Evolutionary conservation across 257 asterid genomes (phyloP).

Genomic region (Sherardia arvensis): DNA sequence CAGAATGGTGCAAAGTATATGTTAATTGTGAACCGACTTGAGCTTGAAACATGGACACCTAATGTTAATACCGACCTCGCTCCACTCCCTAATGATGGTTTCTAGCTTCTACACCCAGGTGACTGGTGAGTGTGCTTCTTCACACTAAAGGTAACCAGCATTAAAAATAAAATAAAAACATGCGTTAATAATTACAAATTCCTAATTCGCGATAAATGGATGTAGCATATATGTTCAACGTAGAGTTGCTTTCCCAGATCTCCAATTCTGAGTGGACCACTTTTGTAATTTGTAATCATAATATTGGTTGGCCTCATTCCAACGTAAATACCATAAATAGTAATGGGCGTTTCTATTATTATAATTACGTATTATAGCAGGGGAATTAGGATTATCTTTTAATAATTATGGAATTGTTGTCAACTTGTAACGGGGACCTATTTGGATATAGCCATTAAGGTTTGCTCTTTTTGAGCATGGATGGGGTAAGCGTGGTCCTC

Average conservation of each 20-base stretch:
- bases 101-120: too few species aligned
- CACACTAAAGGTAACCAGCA: not conserved
- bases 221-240: not conserved
- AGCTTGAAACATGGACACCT: too few species aligned
- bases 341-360: not conserved
- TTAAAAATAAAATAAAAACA: not conserved
- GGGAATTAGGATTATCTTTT: not conserved
- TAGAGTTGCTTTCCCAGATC: slow-evolving; percentile 1
- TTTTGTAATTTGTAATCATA: too few species aligned
- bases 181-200: not conserved
- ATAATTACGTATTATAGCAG: not conserved
- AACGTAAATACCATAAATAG: not conserved
- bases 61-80: too few species aligned
- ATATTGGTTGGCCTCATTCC: not conserved
- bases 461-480: slow-evolving; percentile 32
- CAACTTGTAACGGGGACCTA: slow-evolving; percentile 9
- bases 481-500: slow-evolving; percentile 16
- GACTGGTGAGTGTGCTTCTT: not conserved
- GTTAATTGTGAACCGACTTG: too few species aligned
- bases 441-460: slow-evolving; percentile 16
- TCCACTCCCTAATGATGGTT: too few species aligned
- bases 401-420: not conserved
- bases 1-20: too few species aligned
- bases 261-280: not conserved
- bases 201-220: not conserved